These are phyloP conservation scores for Bertia moriformis DNA, from an alignment of 2,329 filamentous ascomycete genomes.

Conservation along the genomic window DNA sequence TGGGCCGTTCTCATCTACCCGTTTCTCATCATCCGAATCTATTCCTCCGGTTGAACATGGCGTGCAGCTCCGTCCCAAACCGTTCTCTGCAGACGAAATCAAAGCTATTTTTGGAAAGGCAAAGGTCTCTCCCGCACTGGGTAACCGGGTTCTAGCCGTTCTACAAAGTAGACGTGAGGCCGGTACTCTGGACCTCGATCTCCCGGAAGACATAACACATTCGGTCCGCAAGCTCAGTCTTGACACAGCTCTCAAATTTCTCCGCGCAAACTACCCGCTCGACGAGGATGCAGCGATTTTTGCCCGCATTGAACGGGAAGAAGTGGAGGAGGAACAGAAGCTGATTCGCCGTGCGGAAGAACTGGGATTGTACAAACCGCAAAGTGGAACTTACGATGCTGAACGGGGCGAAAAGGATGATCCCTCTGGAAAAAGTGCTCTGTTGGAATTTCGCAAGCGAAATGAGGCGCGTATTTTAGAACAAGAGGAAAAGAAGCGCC, in stretches of 20 bases:
- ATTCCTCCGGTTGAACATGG: neutral
- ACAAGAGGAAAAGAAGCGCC: neutral
- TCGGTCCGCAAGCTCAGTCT: neutral
- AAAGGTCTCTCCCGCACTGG: neutral
- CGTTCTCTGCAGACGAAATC: neutral
- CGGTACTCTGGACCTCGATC: neutral
- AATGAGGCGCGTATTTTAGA: neutral
- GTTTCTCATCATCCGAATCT: neutral
- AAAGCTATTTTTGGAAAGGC: neutral
- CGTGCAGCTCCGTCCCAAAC: neutral
- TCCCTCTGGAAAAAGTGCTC: neutral
- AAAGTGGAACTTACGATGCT: neutral
- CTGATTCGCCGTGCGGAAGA: neutral
- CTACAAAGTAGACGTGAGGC: neutral
- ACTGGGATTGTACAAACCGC: constrained; percentile 1
- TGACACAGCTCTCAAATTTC: neutral
- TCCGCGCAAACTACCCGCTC: neutral
- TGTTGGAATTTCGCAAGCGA: neutral
- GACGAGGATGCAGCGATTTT: constrained; percentile 1
- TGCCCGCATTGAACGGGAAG: neutral
- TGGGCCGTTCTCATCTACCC: neutral
- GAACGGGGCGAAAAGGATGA: neutral
- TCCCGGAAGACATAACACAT: neutral
- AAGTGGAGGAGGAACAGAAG: neutral
- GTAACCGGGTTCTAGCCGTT: neutral